phyloP scores from a whole-genome alignment of 2,329 filamentous ascomycete genomes.

The Chaetomium strumarium region DNA sequence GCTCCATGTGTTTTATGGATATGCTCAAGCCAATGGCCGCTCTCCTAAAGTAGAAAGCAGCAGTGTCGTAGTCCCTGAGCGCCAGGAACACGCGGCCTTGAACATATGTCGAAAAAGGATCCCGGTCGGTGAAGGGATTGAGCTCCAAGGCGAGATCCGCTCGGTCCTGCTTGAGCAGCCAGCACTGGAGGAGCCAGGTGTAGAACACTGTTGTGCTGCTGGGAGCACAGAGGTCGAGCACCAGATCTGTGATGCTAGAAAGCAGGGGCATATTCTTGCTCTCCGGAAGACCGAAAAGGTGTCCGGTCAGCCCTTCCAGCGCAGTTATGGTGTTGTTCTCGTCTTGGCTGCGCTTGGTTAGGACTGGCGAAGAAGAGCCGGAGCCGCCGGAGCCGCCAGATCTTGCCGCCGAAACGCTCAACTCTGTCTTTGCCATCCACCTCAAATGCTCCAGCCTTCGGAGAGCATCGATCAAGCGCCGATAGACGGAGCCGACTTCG shows the following conservation, averaged over 20 bases:
- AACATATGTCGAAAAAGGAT: constrained; percentile 69
- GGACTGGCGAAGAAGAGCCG: constrained; percentile 27
- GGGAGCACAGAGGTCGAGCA: constrained; percentile 58
- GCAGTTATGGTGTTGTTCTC: constrained; percentile 49
- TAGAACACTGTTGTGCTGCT: constrained; percentile 62
- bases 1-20: constrained; percentile 40
- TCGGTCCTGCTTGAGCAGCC: constrained; percentile 52
- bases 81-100: constrained; percentile 74
- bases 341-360: constrained; percentile 36
- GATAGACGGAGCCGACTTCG: constrained; percentile 64
- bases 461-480: constrained; percentile 63
- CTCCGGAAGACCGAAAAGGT: constrained; percentile 61
- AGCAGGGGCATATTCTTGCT: constrained; percentile 46
- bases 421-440: constrained; percentile 59
- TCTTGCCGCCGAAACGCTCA: constrained; percentile 44
- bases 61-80: constrained; percentile 65
- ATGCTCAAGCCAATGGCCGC: constrained; percentile 72
- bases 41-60: constrained; percentile 72
- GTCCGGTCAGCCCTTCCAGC: constrained; percentile 54
- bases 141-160: constrained; percentile 56
- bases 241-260: constrained; percentile 59
- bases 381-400: constrained; percentile 32
- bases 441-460: constrained; percentile 66
- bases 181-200: constrained; percentile 56
- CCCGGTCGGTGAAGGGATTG: constrained; percentile 48